Evolutionary conservation across 2,329 filamentous ascomycete genomes (phyloP).

Genomic region (Blastomyces emzantsi): DNA sequence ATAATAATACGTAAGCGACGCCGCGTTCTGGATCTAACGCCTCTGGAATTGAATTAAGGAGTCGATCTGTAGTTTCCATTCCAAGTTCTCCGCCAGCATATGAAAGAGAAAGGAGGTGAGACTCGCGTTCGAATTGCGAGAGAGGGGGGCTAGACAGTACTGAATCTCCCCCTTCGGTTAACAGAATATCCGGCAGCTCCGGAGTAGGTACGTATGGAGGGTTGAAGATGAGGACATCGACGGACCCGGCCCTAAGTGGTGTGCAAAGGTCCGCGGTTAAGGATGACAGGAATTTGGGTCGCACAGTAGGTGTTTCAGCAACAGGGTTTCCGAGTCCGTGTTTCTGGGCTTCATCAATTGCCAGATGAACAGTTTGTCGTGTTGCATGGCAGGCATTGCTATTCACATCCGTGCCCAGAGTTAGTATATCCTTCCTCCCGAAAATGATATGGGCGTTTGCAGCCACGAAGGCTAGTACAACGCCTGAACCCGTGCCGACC

Average conservation of each 20-base stretch:
- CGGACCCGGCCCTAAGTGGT: constrained; percentile 47
- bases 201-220: constrained; percentile 91
- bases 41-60: constrained; percentile 60
- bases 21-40: constrained; percentile 56
- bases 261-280: constrained; percentile 61
- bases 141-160: constrained; percentile 12
- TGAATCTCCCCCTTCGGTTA: constrained; percentile 21
- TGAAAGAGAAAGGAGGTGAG: constrained; percentile 70
- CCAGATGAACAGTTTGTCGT: constrained; percentile 52
- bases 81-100: constrained; percentile 85
- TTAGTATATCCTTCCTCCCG: constrained; percentile 58
- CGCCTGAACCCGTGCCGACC: constrained; percentile 82
- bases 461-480: constrained; percentile 81
- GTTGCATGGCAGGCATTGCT: constrained; percentile 72
- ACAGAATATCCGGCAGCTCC: constrained; percentile 52
- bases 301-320: constrained; percentile 24
- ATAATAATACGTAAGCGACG: constrained; percentile 82
- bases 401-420: constrained; percentile 77
- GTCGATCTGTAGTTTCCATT: constrained; percentile 82
- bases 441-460: constrained; percentile 67
- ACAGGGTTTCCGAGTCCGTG: constrained; percentile 30
- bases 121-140: constrained; percentile 64
- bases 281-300: constrained; percentile 54
- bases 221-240: constrained; percentile 92
- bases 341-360: constrained; percentile 33